Percentiles rank a stretch among this genome's conserved stretches.
Evolutionary conservation across 2,329 filamentous ascomycete species (phyloP).

Genomic region (Fonsecaea pugnacius): DNA sequence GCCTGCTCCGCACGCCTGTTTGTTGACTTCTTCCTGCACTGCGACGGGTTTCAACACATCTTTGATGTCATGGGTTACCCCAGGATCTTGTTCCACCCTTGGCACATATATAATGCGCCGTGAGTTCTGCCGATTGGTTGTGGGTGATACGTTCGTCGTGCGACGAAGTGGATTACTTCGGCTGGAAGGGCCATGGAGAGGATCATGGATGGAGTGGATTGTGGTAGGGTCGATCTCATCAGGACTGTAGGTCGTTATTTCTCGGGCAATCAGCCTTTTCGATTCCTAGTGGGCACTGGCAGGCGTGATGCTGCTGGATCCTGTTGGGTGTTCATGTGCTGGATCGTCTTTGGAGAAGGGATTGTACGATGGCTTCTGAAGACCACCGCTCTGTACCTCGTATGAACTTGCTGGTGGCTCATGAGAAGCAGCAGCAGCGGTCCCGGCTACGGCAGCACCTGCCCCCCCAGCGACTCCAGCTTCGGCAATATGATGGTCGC

Average conservation of each 20-base stretch:
- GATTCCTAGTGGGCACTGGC: not conserved
- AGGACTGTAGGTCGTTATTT: not conserved
- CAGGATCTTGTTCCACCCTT: conserved; percentile 8
- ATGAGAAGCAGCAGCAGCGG: conserved; percentile 15
- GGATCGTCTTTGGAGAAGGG: conserved; percentile 30
- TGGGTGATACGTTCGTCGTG: not conserved
- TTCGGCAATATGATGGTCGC: conserved; percentile 13
- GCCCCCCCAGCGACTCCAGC: conserved; percentile 19
- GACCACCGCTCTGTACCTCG: conserved; percentile 25
- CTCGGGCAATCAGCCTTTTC: not conserved
- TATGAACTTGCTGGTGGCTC: conserved; percentile 9
- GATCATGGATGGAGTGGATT: conserved; percentile 21
- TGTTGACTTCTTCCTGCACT: not conserved
- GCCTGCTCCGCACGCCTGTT: not conserved
- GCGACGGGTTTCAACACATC: conserved; percentile 19
- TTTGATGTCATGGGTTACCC: conserved; percentile 8
- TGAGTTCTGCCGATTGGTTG: conserved; percentile 8
- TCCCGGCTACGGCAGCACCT: conserved; percentile 11
- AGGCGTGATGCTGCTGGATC: not conserved
- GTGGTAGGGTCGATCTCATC: not conserved
- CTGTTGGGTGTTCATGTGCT: not conserved
- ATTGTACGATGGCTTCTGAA: conserved; percentile 33
- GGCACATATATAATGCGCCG: not conserved
- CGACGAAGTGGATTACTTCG: not conserved
- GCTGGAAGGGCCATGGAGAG: conserved; percentile 18